Percentiles rank a stretch among this genome's conserved stretches.
These are phyloP conservation scores for Leccinum broughii DNA, from an alignment of 768 basidiomycete genomes.

Conservation along the genomic window DNA sequence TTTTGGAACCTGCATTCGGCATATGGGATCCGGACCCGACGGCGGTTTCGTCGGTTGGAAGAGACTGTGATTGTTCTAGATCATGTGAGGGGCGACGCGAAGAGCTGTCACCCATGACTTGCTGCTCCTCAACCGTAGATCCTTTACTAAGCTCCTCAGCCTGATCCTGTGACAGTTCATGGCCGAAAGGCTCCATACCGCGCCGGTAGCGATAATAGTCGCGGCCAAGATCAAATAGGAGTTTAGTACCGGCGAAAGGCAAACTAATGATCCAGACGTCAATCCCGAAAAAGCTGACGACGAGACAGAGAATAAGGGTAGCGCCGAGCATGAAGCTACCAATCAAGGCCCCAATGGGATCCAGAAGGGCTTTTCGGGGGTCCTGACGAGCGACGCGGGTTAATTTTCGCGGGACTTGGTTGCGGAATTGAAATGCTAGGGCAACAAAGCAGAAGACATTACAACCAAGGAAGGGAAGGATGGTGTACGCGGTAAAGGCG, in stretches of 20 bases:
- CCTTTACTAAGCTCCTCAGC: background rate
- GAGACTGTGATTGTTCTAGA: background rate
- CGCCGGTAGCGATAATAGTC: slow-evolving; percentile 49
- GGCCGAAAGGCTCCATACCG: slow-evolving; percentile 22
- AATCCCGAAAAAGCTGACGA: slow-evolving; percentile 71
- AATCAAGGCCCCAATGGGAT: slow-evolving; percentile 72
- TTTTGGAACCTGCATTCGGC: background rate
- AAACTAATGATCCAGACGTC: slow-evolving; percentile 85
- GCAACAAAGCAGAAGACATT: slow-evolving; percentile 59
- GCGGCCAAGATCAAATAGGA: slow-evolving; percentile 64
- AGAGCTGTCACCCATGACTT: background rate
- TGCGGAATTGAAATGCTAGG: slow-evolving; percentile 60
- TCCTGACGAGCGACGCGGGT: slow-evolving; percentile 39
- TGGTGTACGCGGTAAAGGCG: slow-evolving; percentile 79
- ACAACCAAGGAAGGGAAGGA: slow-evolving; percentile 76
- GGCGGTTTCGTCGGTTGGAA: slow-evolving; percentile 8
- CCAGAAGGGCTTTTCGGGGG: slow-evolving; percentile 64
- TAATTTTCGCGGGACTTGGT: slow-evolving; percentile 51
- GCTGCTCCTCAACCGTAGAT: background rate
- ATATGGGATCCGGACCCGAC: background rate
- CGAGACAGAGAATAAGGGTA: slow-evolving; percentile 73
- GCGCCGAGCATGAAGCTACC: slow-evolving; percentile 65
- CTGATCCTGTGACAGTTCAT: background rate
- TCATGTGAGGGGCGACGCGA: background rate
- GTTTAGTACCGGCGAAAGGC: slow-evolving; percentile 75